phyloP scores from a whole-genome alignment of 2,329 filamentous ascomycete species.

The Fusarium nanum region DNA sequence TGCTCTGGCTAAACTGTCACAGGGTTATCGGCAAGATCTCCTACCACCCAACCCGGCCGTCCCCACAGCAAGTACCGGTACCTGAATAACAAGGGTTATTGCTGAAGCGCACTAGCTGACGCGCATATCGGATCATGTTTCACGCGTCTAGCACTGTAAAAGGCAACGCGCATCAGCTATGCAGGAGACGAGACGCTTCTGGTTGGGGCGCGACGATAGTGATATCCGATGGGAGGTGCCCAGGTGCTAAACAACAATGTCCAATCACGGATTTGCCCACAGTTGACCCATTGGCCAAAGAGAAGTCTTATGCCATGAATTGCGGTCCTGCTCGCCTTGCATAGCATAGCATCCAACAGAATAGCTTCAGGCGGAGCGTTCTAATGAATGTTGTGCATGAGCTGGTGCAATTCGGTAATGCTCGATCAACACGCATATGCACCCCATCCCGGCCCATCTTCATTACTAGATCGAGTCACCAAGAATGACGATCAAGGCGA shows the following conservation, averaged over 20 bases:
- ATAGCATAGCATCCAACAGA: constrained; percentile 3
- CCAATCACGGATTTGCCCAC: constrained; percentile 46
- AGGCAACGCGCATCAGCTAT: constrained; percentile 47
- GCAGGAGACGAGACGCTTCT: constrained; percentile 36
- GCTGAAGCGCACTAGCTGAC: constrained; percentile 48
- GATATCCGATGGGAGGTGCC: background rate
- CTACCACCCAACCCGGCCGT: constrained; percentile 17
- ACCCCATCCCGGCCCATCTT: constrained; percentile 16
- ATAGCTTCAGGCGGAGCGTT: constrained; percentile 10
- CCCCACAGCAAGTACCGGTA: constrained; percentile 46
- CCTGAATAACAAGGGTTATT: constrained; percentile 42
- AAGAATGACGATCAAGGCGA: constrained; percentile 24
- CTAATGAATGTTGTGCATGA: constrained; percentile 43
- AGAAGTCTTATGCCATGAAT: constrained; percentile 7
- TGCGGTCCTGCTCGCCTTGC: constrained; percentile 35
- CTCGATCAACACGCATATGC: constrained; percentile 29
- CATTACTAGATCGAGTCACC: constrained; percentile 20
- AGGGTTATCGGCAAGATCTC: constrained; percentile 42
- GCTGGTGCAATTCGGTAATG: constrained; percentile 16
- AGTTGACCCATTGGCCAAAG: constrained; percentile 43
- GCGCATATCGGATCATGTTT: constrained; percentile 50
- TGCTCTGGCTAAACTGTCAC: constrained; percentile 40
- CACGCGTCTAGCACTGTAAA: constrained; percentile 48
- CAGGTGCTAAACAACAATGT: constrained; percentile 11
- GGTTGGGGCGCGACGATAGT: constrained; percentile 31